Base-by-base conservation (phyloP, 345 rosid genomes). In the Acer yangbiense region DNA sequence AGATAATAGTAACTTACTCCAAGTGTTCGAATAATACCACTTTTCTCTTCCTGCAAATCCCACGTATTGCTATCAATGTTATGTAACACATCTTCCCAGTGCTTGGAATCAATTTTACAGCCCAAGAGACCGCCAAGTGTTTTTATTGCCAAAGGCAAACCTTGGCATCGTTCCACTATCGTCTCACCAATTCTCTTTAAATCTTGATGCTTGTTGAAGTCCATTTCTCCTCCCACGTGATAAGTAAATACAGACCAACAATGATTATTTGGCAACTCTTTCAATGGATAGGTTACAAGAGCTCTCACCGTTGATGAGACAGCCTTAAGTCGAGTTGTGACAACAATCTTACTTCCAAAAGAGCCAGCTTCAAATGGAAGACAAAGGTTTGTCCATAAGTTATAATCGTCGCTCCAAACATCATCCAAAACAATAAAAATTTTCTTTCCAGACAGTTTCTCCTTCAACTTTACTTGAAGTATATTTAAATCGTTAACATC, bases 341-440 rank as follows among this genome's bases (percentile, higher is more conserved):
- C 67, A 1, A 76, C 2, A 21, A 76, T 76, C 21, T 50, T 76
- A 43, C 78, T 76, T 7, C 72, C 78, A 0, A 0, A 7, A n/a
- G 50, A 16, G 0, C 52, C 21, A 13, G 2, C 35, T 14, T n/a
- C 2, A 39, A 76, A 68, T 41, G 72, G 78, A 13, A 0, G 0
- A 3, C 12, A n/a, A 0, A 76, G 18, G 0, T 0, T 1, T 0
- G 21, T 54, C 78, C 78, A 76, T 2, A 8, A 10, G 1, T 16
- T 14, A 20, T 48, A 63, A 18, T 21, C 18, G 7, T 64, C 29
- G 1, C 54, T 68, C 85, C 80, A 82, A 1, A 79, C 71, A 66
- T 82, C 82, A 72, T 82, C 82, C 20, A 82, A 48, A 46, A 82
- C 78, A 62, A 82, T 6, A 1, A 79, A 76, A 21, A 79, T 72